Evolutionary conservation across 768 basidiomycete genomes (phyloP), one percentile per base, ranked within the genome.

Genomic region (Termitomyces titanicus): DNA sequence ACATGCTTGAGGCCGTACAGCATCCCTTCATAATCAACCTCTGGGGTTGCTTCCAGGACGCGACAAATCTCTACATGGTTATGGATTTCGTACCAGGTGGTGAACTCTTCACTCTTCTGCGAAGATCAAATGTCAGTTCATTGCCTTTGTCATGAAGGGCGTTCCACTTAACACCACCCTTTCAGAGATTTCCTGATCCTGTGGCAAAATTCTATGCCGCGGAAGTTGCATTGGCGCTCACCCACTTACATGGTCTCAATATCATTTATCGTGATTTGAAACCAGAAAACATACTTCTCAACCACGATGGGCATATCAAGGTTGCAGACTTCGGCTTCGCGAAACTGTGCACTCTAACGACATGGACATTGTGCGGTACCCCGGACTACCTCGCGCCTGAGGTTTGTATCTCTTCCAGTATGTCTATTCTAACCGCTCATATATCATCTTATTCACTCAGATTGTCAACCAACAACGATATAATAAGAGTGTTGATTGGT

Each of bases 161-260:
- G 51, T 22, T 27, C 44, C 43, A 48, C 63, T 53, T 53, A 40
- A 48, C 67, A 34, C 53, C 68, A 25, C 22, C n/a, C 15, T 42
- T 49, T 76, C n/a, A 98, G 82, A 79, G 95, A 46, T 98, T 99
- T 74, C 93, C 96, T 0, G 90, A 97, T 60, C 94, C 96, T 15
- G 97, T 99, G 12, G 93, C 96, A 5, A 93, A 98, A 66, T 99
- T 98, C 75, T 99, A 98, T 63, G 89, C 93, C 4, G 95, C 97
- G 2, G 93, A 95, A 70, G 94, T 98, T 27, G 89, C 93, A 35
- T 80, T 97, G 44, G 97, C 95, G 1, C 80, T 98, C 60, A 90
- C 94, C 63, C 86, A 98, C 68, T 75, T 98, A 2, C 97, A 98
- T 64, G 73, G 74, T 13, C 80, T 86, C 20, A 83, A 95, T 63